phyloP scores from a whole-genome alignment of 2,329 filamentous ascomycete genomes.

The Claviceps africana region DNA sequence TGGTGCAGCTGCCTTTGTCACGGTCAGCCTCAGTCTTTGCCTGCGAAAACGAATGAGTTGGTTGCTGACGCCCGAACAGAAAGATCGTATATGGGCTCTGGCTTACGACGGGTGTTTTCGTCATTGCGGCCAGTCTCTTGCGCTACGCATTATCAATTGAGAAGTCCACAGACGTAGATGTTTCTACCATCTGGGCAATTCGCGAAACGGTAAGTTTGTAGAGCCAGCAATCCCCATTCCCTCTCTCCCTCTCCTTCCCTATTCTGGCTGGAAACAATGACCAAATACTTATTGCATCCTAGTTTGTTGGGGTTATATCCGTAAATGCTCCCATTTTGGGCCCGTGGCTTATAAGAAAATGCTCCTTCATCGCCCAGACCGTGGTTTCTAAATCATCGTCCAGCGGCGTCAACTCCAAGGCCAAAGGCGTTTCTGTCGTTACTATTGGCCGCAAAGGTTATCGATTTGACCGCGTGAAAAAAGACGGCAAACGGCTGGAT shows the following conservation, averaged over 20 bases:
- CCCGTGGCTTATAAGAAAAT: constrained; percentile 12
- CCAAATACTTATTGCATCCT: neutral
- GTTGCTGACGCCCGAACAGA: constrained; percentile 1
- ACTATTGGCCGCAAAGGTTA: constrained; percentile 10
- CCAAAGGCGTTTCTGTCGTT: constrained; percentile 5
- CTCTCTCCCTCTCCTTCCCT: too few species aligned
- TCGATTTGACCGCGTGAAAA: constrained; percentile 8
- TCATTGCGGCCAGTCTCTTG: constrained; percentile 13
- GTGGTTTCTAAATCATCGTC: constrained; percentile 5
- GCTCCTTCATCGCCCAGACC: constrained; percentile 6
- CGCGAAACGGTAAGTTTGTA: constrained; percentile 11
- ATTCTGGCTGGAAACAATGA: neutral
- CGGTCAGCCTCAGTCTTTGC: constrained; percentile 3
- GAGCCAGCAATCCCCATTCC: too few species aligned
- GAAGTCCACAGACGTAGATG: constrained; percentile 10
- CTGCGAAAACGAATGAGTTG: neutral
- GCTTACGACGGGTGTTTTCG: constrained; percentile 13
- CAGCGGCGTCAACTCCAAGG: neutral
- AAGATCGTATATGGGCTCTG: constrained; percentile 12
- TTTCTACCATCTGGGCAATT: constrained; percentile 14
- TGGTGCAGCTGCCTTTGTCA: constrained; percentile 10
- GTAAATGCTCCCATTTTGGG: constrained; percentile 13
- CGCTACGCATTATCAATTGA: constrained; percentile 11
- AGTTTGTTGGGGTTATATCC: constrained; percentile 13
- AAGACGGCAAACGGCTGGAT: constrained; percentile 7